phyloP scores from a whole-genome alignment of 768 basidiomycete genomes.

The Phylloporus sp. region DNA sequence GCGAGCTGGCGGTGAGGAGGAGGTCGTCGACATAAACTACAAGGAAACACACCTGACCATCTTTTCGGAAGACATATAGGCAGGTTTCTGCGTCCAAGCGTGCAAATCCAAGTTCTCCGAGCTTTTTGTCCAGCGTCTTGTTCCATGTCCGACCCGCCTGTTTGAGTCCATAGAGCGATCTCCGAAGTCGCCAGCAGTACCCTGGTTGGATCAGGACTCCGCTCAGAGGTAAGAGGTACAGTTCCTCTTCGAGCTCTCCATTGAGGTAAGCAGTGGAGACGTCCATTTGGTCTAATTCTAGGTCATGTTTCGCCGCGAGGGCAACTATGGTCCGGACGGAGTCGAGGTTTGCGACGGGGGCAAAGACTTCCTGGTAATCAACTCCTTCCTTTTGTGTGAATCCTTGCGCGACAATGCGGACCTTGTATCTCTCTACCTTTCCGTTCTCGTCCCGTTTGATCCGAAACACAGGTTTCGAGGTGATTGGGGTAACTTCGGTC shows the following conservation, averaged over 20 bases:
- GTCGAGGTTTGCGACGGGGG: slow-evolving; percentile 4
- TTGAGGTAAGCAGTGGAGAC: slow-evolving; percentile 7
- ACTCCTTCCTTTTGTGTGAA: slow-evolving; percentile 3
- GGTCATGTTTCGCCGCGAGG: neutral
- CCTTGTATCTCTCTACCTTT: neutral
- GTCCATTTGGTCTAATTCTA: slow-evolving; percentile 4
- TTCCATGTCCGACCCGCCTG: neutral
- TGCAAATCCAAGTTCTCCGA: neutral
- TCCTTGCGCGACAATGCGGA: neutral
- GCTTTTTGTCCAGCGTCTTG: neutral
- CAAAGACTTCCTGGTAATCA: slow-evolving; percentile 2
- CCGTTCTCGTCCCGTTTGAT: neutral
- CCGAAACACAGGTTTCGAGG: neutral
- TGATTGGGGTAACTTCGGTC: neutral
- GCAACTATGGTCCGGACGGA: neutral
- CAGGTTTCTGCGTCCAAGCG: neutral
- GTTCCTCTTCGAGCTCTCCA: slow-evolving; percentile 21
- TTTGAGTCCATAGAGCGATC: neutral
- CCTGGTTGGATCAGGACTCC: neutral
- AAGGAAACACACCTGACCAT: neutral
- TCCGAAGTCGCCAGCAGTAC: neutral
- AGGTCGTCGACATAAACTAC: slow-evolving; percentile 1
- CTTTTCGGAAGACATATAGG: neutral
- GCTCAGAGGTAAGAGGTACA: slow-evolving; percentile 11
- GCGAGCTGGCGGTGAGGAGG: neutral